A percentile compares a stretch with the other conserved stretches of the same genome.
Conservation (phyloP, 1,284 basidiomycete genomes). For the Ceratobasidium sp. region DNA sequence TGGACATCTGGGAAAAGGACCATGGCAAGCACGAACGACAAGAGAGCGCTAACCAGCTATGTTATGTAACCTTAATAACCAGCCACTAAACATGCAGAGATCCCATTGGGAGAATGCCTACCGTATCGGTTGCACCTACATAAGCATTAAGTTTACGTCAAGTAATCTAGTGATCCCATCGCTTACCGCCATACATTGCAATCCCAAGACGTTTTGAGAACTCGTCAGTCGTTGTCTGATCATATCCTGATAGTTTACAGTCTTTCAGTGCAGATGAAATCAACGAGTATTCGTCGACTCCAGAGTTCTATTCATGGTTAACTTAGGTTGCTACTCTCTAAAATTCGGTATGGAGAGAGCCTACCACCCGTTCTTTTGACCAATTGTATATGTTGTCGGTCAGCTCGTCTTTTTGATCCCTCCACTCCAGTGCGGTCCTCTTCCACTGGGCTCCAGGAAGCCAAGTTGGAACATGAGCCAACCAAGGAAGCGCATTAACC, state of each 20-base stretch:
- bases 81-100: not conserved
- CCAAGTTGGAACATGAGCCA: slow-evolving; percentile 9
- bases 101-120: not conserved
- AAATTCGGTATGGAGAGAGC: not conserved
- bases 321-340: not conserved
- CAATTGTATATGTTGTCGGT: not conserved
- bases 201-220: not conserved
- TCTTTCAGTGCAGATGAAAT: not conserved
- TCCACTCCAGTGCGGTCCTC: not conserved
- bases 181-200: not conserved
- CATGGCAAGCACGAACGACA: slow-evolving; percentile 24
- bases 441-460: slow-evolving; percentile 10
- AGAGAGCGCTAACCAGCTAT: not conserved
- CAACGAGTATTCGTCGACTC: not conserved
- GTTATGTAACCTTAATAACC: not conserved
- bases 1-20: slow-evolving; percentile 35
- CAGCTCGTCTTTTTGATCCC: not conserved
- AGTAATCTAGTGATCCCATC: not conserved
- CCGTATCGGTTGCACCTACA: slow-evolving; percentile 7
- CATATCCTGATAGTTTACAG: not conserved
- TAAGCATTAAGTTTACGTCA: not conserved
- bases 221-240: not conserved
- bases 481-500: slow-evolving; percentile 21
- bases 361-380: slow-evolving; percentile 12
- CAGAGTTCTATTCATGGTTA: not conserved